These are phyloP conservation scores for Macroventuria anomochaeta DNA, from an alignment of 2,329 filamentous ascomycete genomes.

Conservation along the genomic window DNA sequence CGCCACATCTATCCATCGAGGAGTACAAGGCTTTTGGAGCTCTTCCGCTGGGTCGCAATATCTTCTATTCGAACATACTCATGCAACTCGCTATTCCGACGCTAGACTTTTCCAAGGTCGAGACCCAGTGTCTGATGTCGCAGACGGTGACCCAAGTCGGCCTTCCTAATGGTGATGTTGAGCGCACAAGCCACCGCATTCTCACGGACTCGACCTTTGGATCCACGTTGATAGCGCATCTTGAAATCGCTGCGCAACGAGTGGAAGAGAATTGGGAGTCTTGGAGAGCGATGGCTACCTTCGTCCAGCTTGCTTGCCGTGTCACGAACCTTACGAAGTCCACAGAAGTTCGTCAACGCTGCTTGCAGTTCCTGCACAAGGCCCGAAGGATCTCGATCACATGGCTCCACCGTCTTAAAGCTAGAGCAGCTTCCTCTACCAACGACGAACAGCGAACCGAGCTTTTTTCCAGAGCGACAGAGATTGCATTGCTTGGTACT, in stretches of 20 bases:
- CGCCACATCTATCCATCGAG: conserved; percentile 55
- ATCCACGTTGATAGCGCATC: conserved; percentile 19
- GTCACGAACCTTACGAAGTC: conserved; percentile 51
- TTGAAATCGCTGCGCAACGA: conserved; percentile 20
- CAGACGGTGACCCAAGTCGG: conserved; percentile 61
- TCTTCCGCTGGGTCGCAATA: conserved; percentile 55
- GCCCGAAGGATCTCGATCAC: conserved; percentile 46
- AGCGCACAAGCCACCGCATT: conserved; percentile 48
- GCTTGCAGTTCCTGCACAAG: conserved; percentile 42
- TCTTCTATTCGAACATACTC: conserved; percentile 66
- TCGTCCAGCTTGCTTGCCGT: conserved; percentile 53
- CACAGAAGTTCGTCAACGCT: conserved; percentile 23
- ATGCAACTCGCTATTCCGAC: conserved; percentile 56
- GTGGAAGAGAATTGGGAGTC: conserved; percentile 47
- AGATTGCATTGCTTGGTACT: conserved; percentile 53
- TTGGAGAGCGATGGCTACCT: conserved; percentile 48
- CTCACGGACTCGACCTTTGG: conserved; percentile 48
- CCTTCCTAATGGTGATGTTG: conserved; percentile 24
- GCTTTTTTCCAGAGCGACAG: conserved; percentile 45
- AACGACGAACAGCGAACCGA: conserved; percentile 37
- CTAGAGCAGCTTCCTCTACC: conserved; percentile 27
- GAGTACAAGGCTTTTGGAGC: conserved; percentile 62
- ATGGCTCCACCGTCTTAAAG: conserved; percentile 51
- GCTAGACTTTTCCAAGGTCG: conserved; percentile 59
- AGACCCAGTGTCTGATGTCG: conserved; percentile 56